Evolutionary conservation across 2,329 filamentous ascomycete genomes (phyloP).

Genomic region (Bretziella fagacearum): DNA sequence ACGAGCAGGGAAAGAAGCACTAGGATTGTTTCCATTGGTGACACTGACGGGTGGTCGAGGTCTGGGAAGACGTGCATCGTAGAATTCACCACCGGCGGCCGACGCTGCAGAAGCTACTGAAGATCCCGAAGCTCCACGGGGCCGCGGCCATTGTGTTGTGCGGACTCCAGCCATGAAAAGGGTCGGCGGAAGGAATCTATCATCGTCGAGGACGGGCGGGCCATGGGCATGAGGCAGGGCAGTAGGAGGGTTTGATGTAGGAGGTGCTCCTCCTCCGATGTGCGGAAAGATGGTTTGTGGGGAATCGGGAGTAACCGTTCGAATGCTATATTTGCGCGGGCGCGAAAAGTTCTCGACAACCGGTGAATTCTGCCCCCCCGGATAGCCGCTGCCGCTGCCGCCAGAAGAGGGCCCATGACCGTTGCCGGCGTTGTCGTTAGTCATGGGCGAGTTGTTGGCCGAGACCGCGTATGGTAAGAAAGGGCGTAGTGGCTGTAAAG

Average conservation of each 20-base stretch:
- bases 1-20: background rate
- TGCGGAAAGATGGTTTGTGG: background rate
- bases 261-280: background rate
- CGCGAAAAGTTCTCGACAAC: slow-evolving; percentile 42
- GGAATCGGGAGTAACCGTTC: slow-evolving; percentile 11
- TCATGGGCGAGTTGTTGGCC: background rate
- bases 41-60: slow-evolving; percentile 5
- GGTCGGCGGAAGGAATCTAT: background rate
- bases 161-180: background rate
- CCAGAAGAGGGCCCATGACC: background rate
- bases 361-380: slow-evolving; percentile 16
- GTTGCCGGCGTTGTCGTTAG: background rate
- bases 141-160: slow-evolving; percentile 12
- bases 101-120: slow-evolving; percentile 27
- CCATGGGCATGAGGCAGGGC: background rate
- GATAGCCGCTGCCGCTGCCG: background rate
- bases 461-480: background rate
- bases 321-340: slow-evolving; percentile 37
- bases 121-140: slow-evolving; percentile 24
- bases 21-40: slow-evolving; percentile 1
- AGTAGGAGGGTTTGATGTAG: background rate
- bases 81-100: slow-evolving; percentile 24
- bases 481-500: background rate
- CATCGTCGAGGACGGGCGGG: slow-evolving; percentile 1
- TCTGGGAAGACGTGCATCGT: slow-evolving; percentile 21